Evolutionary conservation across 306 rosid species (phyloP), one percentile per base, ranked within the genome.

Genomic region (Gleditsia sinensis): DNA sequence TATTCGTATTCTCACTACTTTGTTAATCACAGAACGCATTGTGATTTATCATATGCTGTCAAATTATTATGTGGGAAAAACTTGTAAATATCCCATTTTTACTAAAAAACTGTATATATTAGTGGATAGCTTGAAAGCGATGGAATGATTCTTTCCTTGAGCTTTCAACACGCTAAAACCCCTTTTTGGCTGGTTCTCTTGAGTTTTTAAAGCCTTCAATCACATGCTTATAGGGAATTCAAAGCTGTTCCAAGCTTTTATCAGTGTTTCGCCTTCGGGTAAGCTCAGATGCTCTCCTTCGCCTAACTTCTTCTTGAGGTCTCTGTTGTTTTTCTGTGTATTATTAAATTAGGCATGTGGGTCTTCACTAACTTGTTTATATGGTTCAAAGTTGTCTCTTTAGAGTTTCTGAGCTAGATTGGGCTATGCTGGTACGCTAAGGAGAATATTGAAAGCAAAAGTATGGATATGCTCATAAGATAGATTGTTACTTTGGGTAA

Each of bases 131-230:
- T 55, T 49, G 70, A 56, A 54, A 75, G 78, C 5, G 36, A 75
- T 62, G 27, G 76, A 82, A 55, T 46, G 72, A 79, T 87, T 82
- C 85, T 77, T 84, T 87, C 28, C 86, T 82, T 84, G 80, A 65
- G 78, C 64, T 69, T 23, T 39, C 66, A 50, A 63, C 14, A 75
- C 82, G 30, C 81, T 83, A 48, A 37, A 66, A 33, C 67, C 34
- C 23, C 46, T 74, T 54, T 37, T 55, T 42, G 54, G 62, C 48
- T 63, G 56, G 37, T 53, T 32, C 28, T 63, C 23, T n/a, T 50
- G 58, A 34, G 36, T 39, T 49, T 42, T 49, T 24, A 12, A 20
- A 17, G 43, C 32, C 17, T 36, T 46, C 14, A 8, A 27, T 24
- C 56, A 48, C 37, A 39, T 50, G 53, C 36, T 0, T 17, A 45